Base-by-base conservation (phyloP, 2,329 filamentous ascomycete genomes). In the Immersiporthe knoxdaviesiana region DNA sequence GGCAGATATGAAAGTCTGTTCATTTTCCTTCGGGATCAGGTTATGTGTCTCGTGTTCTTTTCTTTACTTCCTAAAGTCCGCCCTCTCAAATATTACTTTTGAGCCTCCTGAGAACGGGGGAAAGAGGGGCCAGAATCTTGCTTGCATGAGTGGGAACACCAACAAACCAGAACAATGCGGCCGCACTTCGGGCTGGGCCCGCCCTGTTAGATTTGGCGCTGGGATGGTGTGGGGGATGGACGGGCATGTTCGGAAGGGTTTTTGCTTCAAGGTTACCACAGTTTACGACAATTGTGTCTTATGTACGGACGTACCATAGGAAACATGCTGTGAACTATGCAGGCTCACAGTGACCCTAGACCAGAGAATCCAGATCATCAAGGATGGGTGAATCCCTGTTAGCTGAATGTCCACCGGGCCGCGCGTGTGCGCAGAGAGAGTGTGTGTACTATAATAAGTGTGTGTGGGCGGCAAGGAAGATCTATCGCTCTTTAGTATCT, bases 271-370 rank as follows among this genome's bases (percentile, higher is more conserved):
- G n/a, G 47, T 21, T 47, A n/a, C 44, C 18, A 47, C 3, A 47
- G 18, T 47, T 8, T 47, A n/a, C 44, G 44, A 47, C 10, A n/a
- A 47, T n/a, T n/a, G n/a, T n/a, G n/a, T n/a, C n/a, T n/a, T n/a
- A n/a, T n/a, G n/a, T n/a, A n/a, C n/a, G n/a, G n/a, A n/a, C n/a
- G n/a, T n/a, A n/a, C n/a, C n/a, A n/a, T n/a, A n/a, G n/a, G n/a
- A n/a, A 35, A 35, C 8, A 8, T 35, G 35, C 35, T 35, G 35
- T n/a, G n/a, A n/a, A 18, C 41, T 44, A 10, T 32, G 14, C 21
- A 59, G 65, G 65, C 37, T 68, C 60, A 68, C 66, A 63, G 66
- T 68, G 66, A 68, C 66, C 66, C 66, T 47, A 32, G 39, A 27
- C 10, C 10, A n/a, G 37, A 37, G 14, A 30, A 12, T 24, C 24